Conservation (phyloP, 2,329 filamentous ascomycete species). For the Davidsoniella neocaledoniae region DNA sequence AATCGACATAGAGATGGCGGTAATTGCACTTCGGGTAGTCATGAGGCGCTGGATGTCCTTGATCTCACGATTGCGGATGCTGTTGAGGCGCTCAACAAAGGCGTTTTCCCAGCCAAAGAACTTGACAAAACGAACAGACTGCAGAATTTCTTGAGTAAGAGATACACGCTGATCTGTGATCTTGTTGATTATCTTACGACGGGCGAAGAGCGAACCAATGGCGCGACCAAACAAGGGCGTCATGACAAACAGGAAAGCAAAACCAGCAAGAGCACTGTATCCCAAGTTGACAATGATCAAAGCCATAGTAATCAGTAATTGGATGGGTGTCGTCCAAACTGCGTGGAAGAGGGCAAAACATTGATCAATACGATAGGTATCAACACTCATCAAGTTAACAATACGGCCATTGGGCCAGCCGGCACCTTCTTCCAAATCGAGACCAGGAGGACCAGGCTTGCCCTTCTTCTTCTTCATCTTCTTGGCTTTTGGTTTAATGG, state of each 20-base stretch:
- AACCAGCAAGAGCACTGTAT: constrained; percentile 80
- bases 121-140: constrained; percentile 87
- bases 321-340: constrained; percentile 71
- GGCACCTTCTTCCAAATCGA: constrained; percentile 43
- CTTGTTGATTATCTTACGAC: constrained; percentile 72
- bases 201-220: constrained; percentile 58
- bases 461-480: constrained; percentile 23
- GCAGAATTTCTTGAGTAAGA: constrained; percentile 80
- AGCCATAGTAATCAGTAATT: constrained; percentile 60
- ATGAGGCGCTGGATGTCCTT: constrained; percentile 68
- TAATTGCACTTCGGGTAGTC: constrained; percentile 69
- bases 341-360: constrained; percentile 82
- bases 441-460: constrained; percentile 25
- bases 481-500: constrained; percentile 25
- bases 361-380: constrained; percentile 83
- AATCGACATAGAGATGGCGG: constrained; percentile 67
- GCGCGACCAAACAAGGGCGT: constrained; percentile 63
- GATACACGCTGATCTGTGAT: constrained; percentile 85
- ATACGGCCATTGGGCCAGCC: constrained; percentile 91
- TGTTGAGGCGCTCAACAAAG: constrained; percentile 60
- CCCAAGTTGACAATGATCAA: constrained; percentile 73
- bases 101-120: constrained; percentile 90
- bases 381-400: constrained; percentile 85
- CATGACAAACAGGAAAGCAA: constrained; percentile 61
- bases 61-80: constrained; percentile 63